Evolutionary conservation across 345 rosid genomes (phyloP).

Genomic region (Populus deltoides): DNA sequence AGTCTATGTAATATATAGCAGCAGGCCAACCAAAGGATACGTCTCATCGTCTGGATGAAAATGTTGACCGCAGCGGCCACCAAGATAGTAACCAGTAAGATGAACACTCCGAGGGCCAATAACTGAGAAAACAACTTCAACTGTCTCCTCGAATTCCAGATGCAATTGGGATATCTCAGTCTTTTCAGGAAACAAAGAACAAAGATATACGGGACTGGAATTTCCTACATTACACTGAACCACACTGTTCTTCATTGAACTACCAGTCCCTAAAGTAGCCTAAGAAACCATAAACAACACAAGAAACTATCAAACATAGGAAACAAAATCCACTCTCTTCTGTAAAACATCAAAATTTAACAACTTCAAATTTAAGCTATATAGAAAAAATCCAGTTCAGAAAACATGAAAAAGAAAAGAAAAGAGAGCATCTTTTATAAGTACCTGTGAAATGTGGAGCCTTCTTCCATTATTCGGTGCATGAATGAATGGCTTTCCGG

Average conservation of each 20-base stretch:
- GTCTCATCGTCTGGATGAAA: conserved; percentile 38
- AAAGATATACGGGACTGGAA: conserved; percentile 53
- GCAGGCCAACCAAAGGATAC: conserved; percentile 46
- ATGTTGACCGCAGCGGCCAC: conserved; percentile 5
- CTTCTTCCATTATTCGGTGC: conserved; percentile 30
- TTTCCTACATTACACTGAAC: conserved; percentile 78
- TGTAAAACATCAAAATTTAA: background rate
- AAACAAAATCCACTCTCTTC: background rate
- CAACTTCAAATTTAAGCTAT: background rate
- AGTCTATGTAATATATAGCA: background rate
- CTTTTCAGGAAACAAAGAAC: conserved; percentile 52
- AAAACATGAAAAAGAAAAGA: background rate
- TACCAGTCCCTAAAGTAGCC: conserved; percentile 73
- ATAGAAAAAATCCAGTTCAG: background rate
- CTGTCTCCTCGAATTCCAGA: conserved; percentile 70
- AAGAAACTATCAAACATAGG: background rate
- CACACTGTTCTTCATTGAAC: conserved; percentile 30
- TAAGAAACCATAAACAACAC: conserved; percentile 9
- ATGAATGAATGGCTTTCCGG: conserved; percentile 56
- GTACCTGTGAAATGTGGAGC: conserved; percentile 71
- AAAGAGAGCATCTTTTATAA: background rate
- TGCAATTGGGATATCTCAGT: conserved; percentile 54
- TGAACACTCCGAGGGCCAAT: conserved; percentile 67
- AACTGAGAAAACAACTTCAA: conserved; percentile 68
- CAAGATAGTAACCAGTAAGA: conserved; percentile 60